Evolutionary conservation across 495 filamentous ascomycete genomes (phyloP).

Genomic region (Lichina pygmaea): DNA sequence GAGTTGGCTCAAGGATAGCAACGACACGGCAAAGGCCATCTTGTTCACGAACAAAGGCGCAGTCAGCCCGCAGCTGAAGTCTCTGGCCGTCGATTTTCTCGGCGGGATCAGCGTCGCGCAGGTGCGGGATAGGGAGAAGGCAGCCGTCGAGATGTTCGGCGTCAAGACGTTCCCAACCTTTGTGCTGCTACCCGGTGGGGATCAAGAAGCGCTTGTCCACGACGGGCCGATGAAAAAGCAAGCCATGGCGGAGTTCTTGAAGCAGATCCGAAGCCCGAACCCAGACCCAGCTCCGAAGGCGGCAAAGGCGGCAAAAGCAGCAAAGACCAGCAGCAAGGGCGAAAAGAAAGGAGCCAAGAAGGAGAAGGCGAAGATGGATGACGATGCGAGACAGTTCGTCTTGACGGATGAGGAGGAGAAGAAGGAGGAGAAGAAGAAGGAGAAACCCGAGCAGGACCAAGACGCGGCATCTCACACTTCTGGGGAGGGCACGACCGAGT

Average conservation of each 20-base stretch:
- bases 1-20: constrained; percentile 42
- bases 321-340: constrained; percentile 8
- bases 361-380: constrained; percentile 11
- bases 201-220: constrained; percentile 40
- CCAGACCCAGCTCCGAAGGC: constrained; percentile 35
- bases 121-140: constrained; percentile 56
- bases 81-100: constrained; percentile 78
- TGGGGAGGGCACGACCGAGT: constrained; percentile 11
- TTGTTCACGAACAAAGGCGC: constrained; percentile 88
- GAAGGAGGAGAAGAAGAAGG: constrained; percentile 11
- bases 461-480: constrained; percentile 18
- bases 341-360: constrained; percentile 14
- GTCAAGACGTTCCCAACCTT: constrained; percentile 56
- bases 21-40: constrained; percentile 60
- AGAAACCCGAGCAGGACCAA: constrained; percentile 8
- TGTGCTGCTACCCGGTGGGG: constrained; percentile 51
- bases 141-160: constrained; percentile 44
- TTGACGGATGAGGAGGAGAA: constrained; percentile 17
- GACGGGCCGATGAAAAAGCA: constrained; percentile 72
- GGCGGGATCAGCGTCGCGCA: constrained; percentile 61
- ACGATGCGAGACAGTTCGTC: constrained; percentile 8
- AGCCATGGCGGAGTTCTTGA: constrained; percentile 56
- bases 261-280: constrained; percentile 47
- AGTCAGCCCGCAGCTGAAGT: constrained; percentile 54
- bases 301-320: constrained; percentile 22